Evolutionary conservation across 768 basidiomycete genomes (phyloP), one percentile per base, ranked within the genome.

Genomic region (Roridomyces roridus): DNA sequence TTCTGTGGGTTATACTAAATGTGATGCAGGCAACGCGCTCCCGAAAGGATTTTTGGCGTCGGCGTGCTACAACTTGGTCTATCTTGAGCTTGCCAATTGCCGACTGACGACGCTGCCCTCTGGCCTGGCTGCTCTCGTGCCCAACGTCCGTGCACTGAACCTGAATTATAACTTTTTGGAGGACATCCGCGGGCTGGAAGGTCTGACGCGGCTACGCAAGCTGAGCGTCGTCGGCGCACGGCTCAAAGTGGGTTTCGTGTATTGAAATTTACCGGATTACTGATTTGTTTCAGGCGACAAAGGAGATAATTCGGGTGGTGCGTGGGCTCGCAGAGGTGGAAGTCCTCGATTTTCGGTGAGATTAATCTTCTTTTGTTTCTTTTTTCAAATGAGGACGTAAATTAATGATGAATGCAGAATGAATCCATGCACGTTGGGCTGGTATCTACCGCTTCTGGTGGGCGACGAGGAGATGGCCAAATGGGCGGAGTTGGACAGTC

Each of bases 151-250:
- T 51, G 88, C 88, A 57, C 77, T 98, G 74, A 98, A 98, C 79
- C 84, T 98, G 63, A 96, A 98, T 80, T 96, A 97, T 80, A 98
- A 98, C 72, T 98, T 96, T 72, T 69, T 98, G 70, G 86, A 94
- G 65, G 87, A 91, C 66, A 74, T 85, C 49, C 72, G 81, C 60
- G 73, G 78, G 46, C 77, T 99, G 54, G 81, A 82, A 47, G 93
- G 91, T 12, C 79, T 98, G 59, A 77, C 73, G 57, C 77, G 92
- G 67, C 74, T 98, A 72, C 83, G 85, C 62, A 95, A 92, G 78
- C 74, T 98, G 67, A 93, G 86, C 40, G 82, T 94, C 53, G 90
- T 98, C 64, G 96, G 95, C 53, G 88, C 84, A 63, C 81, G 95
- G 65, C 68, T 98, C 67, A 85, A 85, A 52, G 61, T 55, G 11